These are phyloP conservation scores for Salix caprea DNA, from an alignment of 345 rosid species.

Conservation along the genomic window DNA sequence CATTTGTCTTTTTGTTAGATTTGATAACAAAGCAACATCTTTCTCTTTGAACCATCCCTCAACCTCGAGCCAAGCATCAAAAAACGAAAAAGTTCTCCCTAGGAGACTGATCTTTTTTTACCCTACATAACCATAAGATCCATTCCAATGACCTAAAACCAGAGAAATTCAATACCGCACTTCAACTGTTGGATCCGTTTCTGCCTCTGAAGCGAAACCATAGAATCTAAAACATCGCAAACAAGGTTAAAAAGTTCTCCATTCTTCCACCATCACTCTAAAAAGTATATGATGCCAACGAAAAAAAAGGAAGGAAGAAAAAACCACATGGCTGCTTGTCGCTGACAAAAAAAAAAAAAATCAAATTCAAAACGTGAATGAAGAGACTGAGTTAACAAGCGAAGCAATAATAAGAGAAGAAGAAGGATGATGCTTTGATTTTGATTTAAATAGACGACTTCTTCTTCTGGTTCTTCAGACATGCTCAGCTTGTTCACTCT, in stretches of 20 bases:
- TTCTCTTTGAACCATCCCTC: neutral
- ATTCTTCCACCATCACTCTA: neutral
- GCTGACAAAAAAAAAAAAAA: neutral
- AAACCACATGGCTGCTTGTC: neutral
- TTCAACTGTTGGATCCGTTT: conserved; percentile 59
- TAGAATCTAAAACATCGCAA: conserved; percentile 54
- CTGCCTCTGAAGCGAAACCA: conserved; percentile 92
- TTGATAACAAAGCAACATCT: conserved; percentile 1
- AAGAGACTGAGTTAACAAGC: neutral
- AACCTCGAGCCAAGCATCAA: neutral
- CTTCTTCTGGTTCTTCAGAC: neutral
- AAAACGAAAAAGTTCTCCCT: neutral
- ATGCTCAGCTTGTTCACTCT: neutral
- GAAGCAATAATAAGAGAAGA: neutral
- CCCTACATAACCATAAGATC: neutral
- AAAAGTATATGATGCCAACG: neutral
- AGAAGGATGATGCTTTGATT: conserved; percentile 17
- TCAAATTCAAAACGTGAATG: neutral
- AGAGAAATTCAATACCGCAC: conserved; percentile 12
- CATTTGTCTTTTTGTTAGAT: neutral
- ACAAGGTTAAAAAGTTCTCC: conserved; percentile 1
- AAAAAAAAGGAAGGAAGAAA: neutral
- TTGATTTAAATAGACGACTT: conserved; percentile 8
- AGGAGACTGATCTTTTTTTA: neutral
- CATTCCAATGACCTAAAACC: neutral